These are phyloP conservation scores for Cardiospermum halicacabum DNA, from an alignment of 345 rosid species.

Conservation along the genomic window DNA sequence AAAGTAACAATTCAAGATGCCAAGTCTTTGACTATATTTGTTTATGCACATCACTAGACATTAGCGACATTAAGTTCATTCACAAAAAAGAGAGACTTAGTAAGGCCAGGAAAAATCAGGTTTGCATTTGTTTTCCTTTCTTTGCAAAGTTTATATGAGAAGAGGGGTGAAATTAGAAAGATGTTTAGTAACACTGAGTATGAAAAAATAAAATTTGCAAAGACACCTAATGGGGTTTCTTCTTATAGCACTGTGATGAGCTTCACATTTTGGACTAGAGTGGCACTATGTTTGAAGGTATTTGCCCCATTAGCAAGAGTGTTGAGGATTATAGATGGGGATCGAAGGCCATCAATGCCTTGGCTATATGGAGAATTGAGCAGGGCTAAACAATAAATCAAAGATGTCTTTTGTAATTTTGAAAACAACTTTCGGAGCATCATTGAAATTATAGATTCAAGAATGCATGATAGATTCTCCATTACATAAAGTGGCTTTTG, in stretches of 20 bases:
- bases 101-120: neutral
- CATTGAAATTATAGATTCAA: neutral
- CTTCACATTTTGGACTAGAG: neutral
- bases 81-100: neutral
- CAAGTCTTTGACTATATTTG: neutral
- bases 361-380: neutral
- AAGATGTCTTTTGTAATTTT: neutral
- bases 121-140: neutral
- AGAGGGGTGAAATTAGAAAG: neutral
- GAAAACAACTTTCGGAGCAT: neutral
- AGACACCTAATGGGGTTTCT: neutral
- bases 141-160: conserved; percentile 1
- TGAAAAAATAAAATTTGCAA: neutral
- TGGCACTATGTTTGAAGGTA: neutral
- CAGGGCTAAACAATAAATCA: neutral
- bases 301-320: neutral
- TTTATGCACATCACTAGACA: neutral
- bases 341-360: neutral
- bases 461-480: neutral
- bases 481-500: too few relatives aligned
- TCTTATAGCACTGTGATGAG: neutral
- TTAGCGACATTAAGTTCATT: neutral
- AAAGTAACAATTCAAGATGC: neutral
- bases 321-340: neutral
- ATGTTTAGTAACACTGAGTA: neutral